Percentiles rank a stretch among this genome's conserved stretches.
Evolutionary conservation across 1,284 basidiomycete genomes (phyloP).

Genomic region (Apiotrichum sp.): DNA sequence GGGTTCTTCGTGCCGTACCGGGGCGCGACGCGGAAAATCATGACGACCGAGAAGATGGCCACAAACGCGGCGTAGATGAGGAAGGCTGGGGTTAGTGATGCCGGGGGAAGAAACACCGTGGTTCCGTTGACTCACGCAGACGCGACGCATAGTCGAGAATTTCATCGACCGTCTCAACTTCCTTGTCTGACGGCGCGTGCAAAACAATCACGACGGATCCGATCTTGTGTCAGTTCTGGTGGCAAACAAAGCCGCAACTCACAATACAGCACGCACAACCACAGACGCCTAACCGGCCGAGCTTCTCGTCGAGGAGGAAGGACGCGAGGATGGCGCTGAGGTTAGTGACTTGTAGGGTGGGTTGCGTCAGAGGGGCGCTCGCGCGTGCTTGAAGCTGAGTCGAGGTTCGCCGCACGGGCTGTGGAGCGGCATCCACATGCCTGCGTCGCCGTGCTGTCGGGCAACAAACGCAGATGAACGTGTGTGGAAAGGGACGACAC

Average conservation of each 20-base stretch:
- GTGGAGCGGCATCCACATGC: no score
- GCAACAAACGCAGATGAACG: no score
- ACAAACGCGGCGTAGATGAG: conserved; percentile 82
- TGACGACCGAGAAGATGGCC: conserved; percentile 70
- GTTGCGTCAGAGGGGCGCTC: background rate
- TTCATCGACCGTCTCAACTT: conserved; percentile 88
- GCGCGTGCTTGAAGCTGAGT: no score
- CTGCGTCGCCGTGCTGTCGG: no score
- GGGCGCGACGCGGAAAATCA: conserved; percentile 85
- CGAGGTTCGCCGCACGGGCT: no score
- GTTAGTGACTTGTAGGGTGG: no score
- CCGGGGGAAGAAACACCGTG: no score
- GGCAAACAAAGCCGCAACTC: background rate
- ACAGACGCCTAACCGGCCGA: conserved; percentile 85
- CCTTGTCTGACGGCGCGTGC: conserved; percentile 93
- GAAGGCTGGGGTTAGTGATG: conserved; percentile 57
- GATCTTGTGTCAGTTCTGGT: conserved; percentile 24
- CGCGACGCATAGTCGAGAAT: conserved; percentile 75
- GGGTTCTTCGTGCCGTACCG: conserved; percentile 81
- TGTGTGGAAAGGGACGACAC: no score
- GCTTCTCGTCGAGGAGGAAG: conserved; percentile 84
- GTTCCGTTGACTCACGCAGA: conserved; percentile 57
- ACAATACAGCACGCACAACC: conserved; percentile 83
- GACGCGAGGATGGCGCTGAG: conserved; percentile 83
- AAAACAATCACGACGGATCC: conserved; percentile 77